These are phyloP conservation scores for Aspergillus sp. DNA, from an alignment of 2,329 filamentous ascomycete species.

Conservation along the genomic window DNA sequence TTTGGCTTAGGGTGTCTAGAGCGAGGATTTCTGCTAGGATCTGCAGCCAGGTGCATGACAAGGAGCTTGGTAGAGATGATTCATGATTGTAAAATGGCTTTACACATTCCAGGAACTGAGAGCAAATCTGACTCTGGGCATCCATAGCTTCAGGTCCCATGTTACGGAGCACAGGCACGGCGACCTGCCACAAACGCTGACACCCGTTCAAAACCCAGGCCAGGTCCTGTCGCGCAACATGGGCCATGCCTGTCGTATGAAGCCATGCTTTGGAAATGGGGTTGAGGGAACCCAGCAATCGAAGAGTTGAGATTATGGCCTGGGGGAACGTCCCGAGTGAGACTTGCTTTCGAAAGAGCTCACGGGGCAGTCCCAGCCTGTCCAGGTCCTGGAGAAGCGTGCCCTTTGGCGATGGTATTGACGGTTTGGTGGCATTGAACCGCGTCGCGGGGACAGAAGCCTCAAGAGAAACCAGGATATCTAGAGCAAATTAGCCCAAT, in stretches of 20 bases:
- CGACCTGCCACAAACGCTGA: conserved; percentile 23
- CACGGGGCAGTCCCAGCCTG: conserved; percentile 21
- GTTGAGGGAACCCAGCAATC: conserved; percentile 23
- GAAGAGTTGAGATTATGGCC: conserved; percentile 15
- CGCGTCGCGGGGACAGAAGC: conserved; percentile 9
- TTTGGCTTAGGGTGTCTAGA: conserved; percentile 12
- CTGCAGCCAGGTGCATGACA: conserved; percentile 21
- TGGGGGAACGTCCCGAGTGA: conserved; percentile 20
- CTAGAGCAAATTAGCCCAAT: conserved; percentile 25
- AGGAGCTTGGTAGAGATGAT: conserved; percentile 9
- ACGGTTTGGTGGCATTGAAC: conserved; percentile 8
- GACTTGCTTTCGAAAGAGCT: conserved; percentile 16
- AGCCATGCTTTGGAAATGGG: conserved; percentile 4
- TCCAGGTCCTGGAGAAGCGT: conserved; percentile 21
- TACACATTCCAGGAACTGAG: conserved; percentile 19
- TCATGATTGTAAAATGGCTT: conserved; percentile 14
- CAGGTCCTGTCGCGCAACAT: conserved; percentile 23
- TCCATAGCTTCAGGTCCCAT: conserved; percentile 7
- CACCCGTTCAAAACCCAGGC: conserved; percentile 25
- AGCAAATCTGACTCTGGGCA: conserved; percentile 12
- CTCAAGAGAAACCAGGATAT: conserved; percentile 37
- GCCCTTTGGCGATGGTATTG: conserved; percentile 17
- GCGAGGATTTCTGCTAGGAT: conserved; percentile 22
- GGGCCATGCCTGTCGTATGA: conserved; percentile 9
- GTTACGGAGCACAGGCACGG: conserved; percentile 19